Evolutionary conservation across 2,329 filamentous ascomycete genomes (phyloP).

Genomic region (Fusarium anguioides): DNA sequence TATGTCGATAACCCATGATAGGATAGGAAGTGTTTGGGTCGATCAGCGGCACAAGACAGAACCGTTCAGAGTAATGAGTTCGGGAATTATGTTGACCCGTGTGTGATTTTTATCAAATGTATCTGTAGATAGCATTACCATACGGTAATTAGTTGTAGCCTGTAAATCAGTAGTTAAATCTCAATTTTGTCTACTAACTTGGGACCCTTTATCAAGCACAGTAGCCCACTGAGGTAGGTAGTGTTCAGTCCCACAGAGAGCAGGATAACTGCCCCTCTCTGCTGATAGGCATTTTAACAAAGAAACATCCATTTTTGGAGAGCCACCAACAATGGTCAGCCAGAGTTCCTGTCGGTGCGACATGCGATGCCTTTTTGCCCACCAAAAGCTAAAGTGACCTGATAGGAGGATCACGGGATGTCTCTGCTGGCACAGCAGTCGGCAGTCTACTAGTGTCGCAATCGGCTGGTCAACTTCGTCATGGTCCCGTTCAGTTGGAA

Average conservation of each 20-base stretch:
- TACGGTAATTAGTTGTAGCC: slow-evolving; percentile 34
- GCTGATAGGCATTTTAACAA: slow-evolving; percentile 38
- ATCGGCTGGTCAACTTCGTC: slow-evolving; percentile 19
- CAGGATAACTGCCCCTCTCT: slow-evolving; percentile 39
- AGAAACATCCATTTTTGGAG: slow-evolving; percentile 9
- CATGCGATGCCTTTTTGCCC: neutral
- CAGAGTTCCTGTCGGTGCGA: neutral
- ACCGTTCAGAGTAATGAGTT: neutral
- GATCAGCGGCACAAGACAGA: slow-evolving; percentile 19
- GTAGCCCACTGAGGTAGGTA: slow-evolving; percentile 27
- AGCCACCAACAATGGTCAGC: neutral
- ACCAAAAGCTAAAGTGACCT: slow-evolving; percentile 8
- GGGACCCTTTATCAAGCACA: slow-evolving; percentile 37
- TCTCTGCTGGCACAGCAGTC: neutral
- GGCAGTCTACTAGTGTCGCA: slow-evolving; percentile 19
- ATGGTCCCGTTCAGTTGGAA: slow-evolving; percentile 9
- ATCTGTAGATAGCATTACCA: slow-evolving; percentile 23
- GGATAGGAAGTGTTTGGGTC: slow-evolving; percentile 12
- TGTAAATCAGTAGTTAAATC: too few species aligned
- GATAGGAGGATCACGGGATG: slow-evolving; percentile 10
- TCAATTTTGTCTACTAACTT: too few species aligned
- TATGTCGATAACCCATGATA: slow-evolving; percentile 22
- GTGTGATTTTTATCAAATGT: neutral
- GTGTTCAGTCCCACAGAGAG: slow-evolving; percentile 39
- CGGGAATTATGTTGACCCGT: slow-evolving; percentile 5